Percentiles rank a stretch among this genome's conserved stretches.
These are phyloP conservation scores for Cryphonectria parasitica DNA, from an alignment of 2,329 filamentous ascomycete genomes.

Conservation along the genomic window DNA sequence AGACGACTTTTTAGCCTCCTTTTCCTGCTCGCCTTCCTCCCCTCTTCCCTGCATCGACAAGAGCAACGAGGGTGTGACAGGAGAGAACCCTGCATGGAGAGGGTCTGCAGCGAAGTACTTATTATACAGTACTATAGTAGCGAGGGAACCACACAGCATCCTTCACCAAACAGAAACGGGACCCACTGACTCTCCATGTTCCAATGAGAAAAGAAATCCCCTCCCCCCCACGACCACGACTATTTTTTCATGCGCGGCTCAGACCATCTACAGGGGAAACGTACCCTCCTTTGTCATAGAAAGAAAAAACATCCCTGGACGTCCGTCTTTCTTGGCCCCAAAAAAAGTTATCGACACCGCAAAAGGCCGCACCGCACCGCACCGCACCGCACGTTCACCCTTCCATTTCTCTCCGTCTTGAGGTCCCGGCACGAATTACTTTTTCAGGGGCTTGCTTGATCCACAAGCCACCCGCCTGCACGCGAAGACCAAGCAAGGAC, in stretches of 20 bases:
- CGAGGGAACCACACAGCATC: neutral
- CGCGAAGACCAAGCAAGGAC: constrained; percentile 2
- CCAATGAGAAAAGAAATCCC: neutral
- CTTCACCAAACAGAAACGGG: neutral
- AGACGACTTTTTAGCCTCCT: neutral
- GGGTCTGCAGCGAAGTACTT: neutral
- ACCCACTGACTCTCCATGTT: constrained; percentile 4
- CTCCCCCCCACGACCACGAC: neutral
- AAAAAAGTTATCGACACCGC: constrained; percentile 1
- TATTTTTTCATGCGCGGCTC: constrained; percentile 21
- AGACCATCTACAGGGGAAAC: constrained; percentile 21
- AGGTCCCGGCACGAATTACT: neutral
- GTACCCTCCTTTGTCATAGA: constrained; percentile 11
- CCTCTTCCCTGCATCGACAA: too few relatives aligned
- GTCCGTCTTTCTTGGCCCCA: constrained; percentile 9
- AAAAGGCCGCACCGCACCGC: neutral
- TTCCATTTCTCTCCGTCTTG: neutral
- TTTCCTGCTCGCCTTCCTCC: neutral
- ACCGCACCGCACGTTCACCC: neutral
- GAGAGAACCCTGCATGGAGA: neutral
- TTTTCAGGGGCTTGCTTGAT: neutral
- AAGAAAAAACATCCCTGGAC: constrained; percentile 2
- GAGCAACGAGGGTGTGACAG: neutral
- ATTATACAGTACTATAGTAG: neutral
- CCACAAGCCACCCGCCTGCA: neutral